Evolutionary conservation across 495 filamentous ascomycete genomes (phyloP), one percentile per base, ranked within the genome.

Genomic region (Niebla homalea): DNA sequence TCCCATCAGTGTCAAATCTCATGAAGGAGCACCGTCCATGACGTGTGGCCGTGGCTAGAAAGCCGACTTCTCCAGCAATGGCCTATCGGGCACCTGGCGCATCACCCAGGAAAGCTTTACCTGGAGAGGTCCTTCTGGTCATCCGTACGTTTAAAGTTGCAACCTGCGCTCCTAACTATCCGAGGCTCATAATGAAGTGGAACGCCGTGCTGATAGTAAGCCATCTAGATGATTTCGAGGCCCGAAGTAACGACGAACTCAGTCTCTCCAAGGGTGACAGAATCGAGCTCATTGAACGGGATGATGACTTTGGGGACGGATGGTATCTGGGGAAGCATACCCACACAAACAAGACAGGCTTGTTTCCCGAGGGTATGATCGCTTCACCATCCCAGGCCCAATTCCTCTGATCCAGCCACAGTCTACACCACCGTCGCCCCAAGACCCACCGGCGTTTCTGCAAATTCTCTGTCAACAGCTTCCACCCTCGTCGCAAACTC

Each of bases 291-390:
- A 79, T 95, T 37, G 92, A 97, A 63, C 78, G 93, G 53, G 90
- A 97, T 64, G 90, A 97, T 63, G 93, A 94, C 57, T 99, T 96
- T 65, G 85, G 85, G 45, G 93, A 99, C 70, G 93, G 92, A 48
- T 99, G 93, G 93, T 99, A 86, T 68, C 66, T 95, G 55, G 93
- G 94, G 23, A 80, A 81, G 61, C 86, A 94, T 64, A 52, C 83
- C 55, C 68, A 74, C 43, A 88, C 81, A 59, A 80, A 76, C 32
- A 79, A 79, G 54, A 90, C 75, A 42, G 89, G 89, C 40, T 76
- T 96, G 29, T 94, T 96, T 63, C 89, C 89, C 15, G 87, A 89
- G 74, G 85, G 89, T 93, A 69, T 52, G 76, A 59, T 36, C 22
- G 23, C n/a, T 23, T 38, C 14, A 40, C 18, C 4, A 26, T 19